Evolutionary conservation across 2,329 filamentous ascomycete species (phyloP).

Genomic region (Monascus ruber): DNA sequence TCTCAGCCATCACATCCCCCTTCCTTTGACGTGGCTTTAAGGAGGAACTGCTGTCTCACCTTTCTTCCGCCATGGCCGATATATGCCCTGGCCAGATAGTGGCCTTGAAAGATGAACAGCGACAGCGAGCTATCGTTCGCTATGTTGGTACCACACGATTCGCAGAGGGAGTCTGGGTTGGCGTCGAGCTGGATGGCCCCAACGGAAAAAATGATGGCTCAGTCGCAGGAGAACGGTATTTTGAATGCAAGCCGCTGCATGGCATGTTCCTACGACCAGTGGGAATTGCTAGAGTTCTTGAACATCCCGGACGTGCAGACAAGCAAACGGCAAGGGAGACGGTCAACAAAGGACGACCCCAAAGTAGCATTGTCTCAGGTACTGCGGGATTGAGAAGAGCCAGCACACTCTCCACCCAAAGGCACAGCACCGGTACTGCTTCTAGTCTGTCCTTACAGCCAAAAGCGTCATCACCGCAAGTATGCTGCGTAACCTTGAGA

Average conservation of each 20-base stretch:
- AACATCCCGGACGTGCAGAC: conserved; percentile 26
- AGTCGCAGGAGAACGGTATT: conserved; percentile 79
- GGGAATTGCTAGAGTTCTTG: conserved; percentile 47
- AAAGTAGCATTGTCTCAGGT: conserved; percentile 25
- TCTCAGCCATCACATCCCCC: too few species aligned
- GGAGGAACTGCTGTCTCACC: conserved; percentile 4
- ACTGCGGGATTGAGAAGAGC: conserved; percentile 30
- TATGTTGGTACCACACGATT: conserved; percentile 74
- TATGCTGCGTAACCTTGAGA: conserved; percentile 23
- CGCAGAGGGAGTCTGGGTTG: conserved; percentile 74
- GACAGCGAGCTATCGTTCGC: conserved; percentile 62
- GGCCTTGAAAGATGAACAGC: conserved; percentile 65
- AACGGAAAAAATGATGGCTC: conserved; percentile 90
- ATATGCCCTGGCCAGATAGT: conserved; percentile 56
- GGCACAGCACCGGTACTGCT: conserved; percentile 55
- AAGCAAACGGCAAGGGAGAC: conserved; percentile 22
- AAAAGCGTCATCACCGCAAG: conserved; percentile 32
- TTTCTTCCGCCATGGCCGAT: conserved; percentile 20
- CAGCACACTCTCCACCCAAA: conserved; percentile 44
- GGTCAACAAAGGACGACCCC: conserved; percentile 27
- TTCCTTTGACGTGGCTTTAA: not conserved
- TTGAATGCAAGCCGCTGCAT: conserved; percentile 58
- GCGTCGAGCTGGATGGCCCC: conserved; percentile 71
- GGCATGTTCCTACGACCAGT: conserved; percentile 79
- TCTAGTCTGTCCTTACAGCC: conserved; percentile 61